A percentile compares a stretch with the other conserved stretches of the same genome.
Conservation (phyloP, 345 rosid species). For the Gossypium stocksii region DNA sequence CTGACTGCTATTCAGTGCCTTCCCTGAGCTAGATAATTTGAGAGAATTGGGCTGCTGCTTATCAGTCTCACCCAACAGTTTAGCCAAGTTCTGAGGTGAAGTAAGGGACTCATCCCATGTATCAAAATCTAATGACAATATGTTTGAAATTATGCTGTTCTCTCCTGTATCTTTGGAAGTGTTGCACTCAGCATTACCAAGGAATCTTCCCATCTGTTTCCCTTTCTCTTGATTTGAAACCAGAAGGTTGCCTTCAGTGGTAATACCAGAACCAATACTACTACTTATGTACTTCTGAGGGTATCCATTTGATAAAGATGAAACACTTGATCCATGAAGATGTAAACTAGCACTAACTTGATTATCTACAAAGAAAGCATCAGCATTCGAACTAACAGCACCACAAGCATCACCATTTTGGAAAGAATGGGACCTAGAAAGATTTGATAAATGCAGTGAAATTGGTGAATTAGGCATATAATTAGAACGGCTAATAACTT, state of each 20-base stretch:
- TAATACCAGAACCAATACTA: constrained; percentile 32
- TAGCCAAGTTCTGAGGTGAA: constrained; percentile 61
- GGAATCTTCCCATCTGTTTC: constrained; percentile 24
- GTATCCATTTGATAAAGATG: constrained; percentile 42
- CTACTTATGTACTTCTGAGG: constrained; percentile 32
- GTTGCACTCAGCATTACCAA: constrained; percentile 25
- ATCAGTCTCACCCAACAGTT: constrained; percentile 52
- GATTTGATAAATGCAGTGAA: constrained; percentile 33
- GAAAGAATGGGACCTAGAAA: constrained; percentile 40
- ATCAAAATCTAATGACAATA: constrained; percentile 70
- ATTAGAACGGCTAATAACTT: constrained; percentile 34
- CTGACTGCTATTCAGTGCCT: constrained; percentile 53
- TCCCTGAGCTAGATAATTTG: constrained; percentile 42
- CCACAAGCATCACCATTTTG: constrained; percentile 25
- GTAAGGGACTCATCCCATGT: constrained; percentile 72
- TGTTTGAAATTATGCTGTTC: constrained; percentile 70
- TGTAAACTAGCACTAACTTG: constrained; percentile 26
- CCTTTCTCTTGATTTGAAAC: constrained; percentile 32
- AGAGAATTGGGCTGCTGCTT: constrained; percentile 36
- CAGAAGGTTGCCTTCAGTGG: constrained; percentile 27
- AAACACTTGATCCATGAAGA: constrained; percentile 27
- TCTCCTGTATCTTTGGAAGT: constrained; percentile 42
- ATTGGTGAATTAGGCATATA: constrained; percentile 39
- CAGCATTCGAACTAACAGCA: constrained; percentile 26
- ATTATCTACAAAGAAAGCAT: constrained; percentile 29